Evolutionary conservation across 176 grass and related monocot genomes (phyloP).

Genomic region (Canna indica): DNA sequence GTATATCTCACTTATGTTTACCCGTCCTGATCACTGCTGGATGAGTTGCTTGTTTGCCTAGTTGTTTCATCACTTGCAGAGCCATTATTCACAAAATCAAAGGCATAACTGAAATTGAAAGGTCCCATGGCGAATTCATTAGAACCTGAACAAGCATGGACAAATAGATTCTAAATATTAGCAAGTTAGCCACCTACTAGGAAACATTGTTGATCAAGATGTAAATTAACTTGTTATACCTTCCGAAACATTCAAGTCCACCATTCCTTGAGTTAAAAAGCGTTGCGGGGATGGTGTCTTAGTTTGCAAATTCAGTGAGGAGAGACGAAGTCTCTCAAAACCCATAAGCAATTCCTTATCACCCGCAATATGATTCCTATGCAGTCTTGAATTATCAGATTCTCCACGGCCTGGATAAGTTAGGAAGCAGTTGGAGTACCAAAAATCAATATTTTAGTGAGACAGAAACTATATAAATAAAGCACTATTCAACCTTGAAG

Average conservation of each 20-base stretch:
- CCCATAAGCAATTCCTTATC: slow-evolving; percentile 28
- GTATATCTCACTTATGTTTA: not conserved
- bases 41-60: slow-evolving; percentile 20
- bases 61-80: slow-evolving; percentile 24
- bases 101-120: not conserved
- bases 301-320: slow-evolving; percentile 3
- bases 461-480: not conserved
- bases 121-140: slow-evolving; percentile 21
- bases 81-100: slow-evolving; percentile 16
- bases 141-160: slow-evolving; percentile 14
- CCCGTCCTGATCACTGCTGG: slow-evolving; percentile 31
- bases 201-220: not conserved
- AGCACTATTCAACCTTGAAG: not conserved
- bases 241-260: slow-evolving; percentile 21
- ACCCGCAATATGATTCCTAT: slow-evolving; percentile 28
- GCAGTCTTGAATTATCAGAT: slow-evolving; percentile 28
- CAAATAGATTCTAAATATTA: not conserved
- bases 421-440: not conserved
- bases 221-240: not conserved
- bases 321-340: slow-evolving; percentile 28
- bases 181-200: not conserved
- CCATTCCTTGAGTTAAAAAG: slow-evolving; percentile 29
- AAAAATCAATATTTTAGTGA: not conserved
- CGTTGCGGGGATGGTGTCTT: slow-evolving; percentile 4
- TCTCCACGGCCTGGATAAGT: slow-evolving; percentile 9